Percentiles rank a stretch among this genome's conserved stretches.
phyloP scores from a whole-genome alignment of 257 asterid genomes.

The Rauvolfia tetraphylla region DNA sequence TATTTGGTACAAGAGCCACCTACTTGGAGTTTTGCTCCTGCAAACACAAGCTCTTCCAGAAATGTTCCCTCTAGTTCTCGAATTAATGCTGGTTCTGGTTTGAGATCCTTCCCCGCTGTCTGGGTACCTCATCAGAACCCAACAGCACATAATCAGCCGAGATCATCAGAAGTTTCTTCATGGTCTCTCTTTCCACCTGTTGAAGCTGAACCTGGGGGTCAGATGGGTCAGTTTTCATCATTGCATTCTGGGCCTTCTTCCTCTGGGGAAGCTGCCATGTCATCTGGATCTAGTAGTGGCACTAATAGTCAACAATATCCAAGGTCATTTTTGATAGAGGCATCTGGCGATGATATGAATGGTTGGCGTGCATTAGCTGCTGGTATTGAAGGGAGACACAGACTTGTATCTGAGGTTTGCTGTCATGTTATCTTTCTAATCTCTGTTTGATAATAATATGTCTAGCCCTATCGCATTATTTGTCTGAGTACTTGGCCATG shows the following conservation, averaged over 20 bases:
- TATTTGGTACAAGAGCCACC: slow-evolving; percentile 46
- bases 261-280: slow-evolving; percentile 40
- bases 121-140: slow-evolving; percentile 56
- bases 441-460: not conserved
- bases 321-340: slow-evolving; percentile 41
- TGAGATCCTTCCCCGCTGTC: slow-evolving; percentile 31
- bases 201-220: slow-evolving; percentile 49
- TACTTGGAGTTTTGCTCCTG: slow-evolving; percentile 61
- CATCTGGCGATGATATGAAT: slow-evolving; percentile 39
- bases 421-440: not conserved
- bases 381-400: slow-evolving; percentile 62
- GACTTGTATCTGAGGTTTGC: slow-evolving; percentile 48
- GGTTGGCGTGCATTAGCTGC: slow-evolving; percentile 65
- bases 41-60: slow-evolving; percentile 45
- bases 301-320: slow-evolving; percentile 26
- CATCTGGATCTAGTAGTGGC: slow-evolving; percentile 21
- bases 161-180: slow-evolving; percentile 40
- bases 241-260: slow-evolving; percentile 51
- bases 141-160: slow-evolving; percentile 42
- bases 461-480: not conserved
- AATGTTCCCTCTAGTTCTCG: slow-evolving; percentile 44
- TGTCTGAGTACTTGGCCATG: not conserved
- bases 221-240: slow-evolving; percentile 47
- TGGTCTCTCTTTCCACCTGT: slow-evolving; percentile 46
- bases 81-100: slow-evolving; percentile 33